phyloP scores from a whole-genome alignment of 2,329 filamentous ascomycete species.

The Didymella pinodella region DNA sequence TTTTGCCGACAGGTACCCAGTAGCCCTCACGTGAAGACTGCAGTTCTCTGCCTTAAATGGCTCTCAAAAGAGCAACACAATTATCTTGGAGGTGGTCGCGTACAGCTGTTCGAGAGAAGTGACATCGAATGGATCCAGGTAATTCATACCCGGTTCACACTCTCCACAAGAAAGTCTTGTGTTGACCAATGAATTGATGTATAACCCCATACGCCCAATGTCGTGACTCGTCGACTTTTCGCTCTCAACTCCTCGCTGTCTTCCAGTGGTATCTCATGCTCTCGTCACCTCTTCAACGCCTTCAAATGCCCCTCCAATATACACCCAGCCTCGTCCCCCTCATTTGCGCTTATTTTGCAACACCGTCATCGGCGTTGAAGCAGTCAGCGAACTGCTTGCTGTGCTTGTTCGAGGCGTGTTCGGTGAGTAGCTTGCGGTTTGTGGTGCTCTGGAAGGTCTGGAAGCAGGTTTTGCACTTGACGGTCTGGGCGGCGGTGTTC shows the following conservation, averaged over 20 bases:
- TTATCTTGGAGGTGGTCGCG: background rate
- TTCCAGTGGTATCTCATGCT: conserved; percentile 37
- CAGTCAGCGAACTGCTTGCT: conserved; percentile 74
- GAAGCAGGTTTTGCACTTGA: conserved; percentile 80
- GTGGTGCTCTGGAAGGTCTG: conserved; percentile 81
- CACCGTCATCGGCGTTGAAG: conserved; percentile 59
- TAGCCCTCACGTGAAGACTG: background rate
- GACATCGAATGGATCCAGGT: background rate
- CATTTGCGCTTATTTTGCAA: conserved; percentile 33
- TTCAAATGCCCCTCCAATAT: conserved; percentile 13
- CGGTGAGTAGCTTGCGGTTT: conserved; percentile 72
- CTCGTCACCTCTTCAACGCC: conserved; percentile 25
- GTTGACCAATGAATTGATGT: conserved; percentile 13
- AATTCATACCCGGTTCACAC: no score
- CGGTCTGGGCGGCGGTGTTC: conserved; percentile 77
- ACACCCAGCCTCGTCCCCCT: conserved; percentile 2
- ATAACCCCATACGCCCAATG: conserved; percentile 14
- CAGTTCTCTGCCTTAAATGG: background rate
- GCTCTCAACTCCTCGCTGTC: conserved; percentile 13
- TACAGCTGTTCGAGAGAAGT: background rate
- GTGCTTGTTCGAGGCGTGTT: conserved; percentile 80
- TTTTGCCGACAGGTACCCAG: background rate
- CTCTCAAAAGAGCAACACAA: background rate
- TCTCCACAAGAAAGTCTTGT: background rate
- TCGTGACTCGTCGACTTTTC: conserved; percentile 11